Evolutionary conservation across 495 filamentous ascomycete species (phyloP).

Genomic region (Chaetomium cochliodes): DNA sequence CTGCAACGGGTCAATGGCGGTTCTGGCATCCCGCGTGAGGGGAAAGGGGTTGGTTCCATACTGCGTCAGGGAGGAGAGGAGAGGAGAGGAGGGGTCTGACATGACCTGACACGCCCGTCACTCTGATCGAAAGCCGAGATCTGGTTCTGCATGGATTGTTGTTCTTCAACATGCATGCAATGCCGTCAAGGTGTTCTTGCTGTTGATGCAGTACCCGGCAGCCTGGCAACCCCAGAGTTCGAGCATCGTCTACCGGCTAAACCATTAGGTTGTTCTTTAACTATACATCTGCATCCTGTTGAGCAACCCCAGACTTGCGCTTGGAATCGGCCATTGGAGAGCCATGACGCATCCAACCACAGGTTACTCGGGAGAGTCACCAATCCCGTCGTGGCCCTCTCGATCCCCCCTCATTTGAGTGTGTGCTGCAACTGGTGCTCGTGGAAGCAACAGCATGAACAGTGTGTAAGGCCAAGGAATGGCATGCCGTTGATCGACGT

Average conservation of each 20-base stretch:
- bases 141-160: constrained; percentile 2
- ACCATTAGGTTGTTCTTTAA: not conserved
- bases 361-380: not conserved
- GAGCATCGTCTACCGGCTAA: constrained; percentile 9
- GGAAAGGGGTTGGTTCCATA: not conserved
- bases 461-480: not conserved
- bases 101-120: not conserved
- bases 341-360: not conserved
- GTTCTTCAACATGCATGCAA: not conserved
- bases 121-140: not conserved
- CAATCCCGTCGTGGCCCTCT: not conserved
- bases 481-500: not conserved
- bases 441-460: not conserved
- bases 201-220: not conserved
- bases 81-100: not conserved
- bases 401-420: not conserved
- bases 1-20: not conserved
- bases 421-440: too few relatives aligned
- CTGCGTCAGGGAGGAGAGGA: too few relatives aligned
- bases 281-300: not conserved
- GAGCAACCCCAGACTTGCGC: constrained; percentile 6
- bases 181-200: constrained; percentile 3
- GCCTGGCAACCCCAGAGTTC: not conserved
- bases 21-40: constrained; percentile 15
- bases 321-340: constrained; percentile 12